Evolutionary conservation across 331 rosid genomes (phyloP), one percentile per base, ranked within the genome.

Genomic region (Quercus lobata): DNA sequence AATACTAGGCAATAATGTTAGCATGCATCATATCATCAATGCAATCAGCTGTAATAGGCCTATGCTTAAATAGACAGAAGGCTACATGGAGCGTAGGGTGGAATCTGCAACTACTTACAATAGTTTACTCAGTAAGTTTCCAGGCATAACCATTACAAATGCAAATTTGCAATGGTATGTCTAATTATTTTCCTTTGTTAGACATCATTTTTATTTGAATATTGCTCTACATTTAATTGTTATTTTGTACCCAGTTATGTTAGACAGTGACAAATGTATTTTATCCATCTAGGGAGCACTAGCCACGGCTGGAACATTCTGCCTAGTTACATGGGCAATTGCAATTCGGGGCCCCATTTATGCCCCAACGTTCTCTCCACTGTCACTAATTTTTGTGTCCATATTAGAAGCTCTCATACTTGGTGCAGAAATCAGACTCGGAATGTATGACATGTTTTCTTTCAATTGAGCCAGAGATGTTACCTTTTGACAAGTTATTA

Each of bases 291-390:
- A 91, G 97, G 97, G 91, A 29, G 79, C 87, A 75, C 52, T 90
- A 5, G 82, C 88, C 5, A 83, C 91, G 2, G 93, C 93, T 53
- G 89, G 89, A 52, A 71, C 92, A 4, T 89, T 87, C 83, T 86
- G 91, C 87, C 78, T 93, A 5, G 8, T 89, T 8, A 73, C 91
- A 15, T 90, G 95, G 97, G 80, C 78, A 60, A 84, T 90, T 70
- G 1, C 87, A 49, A 24, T 77, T 7, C 76, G 83, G 27, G 93
- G 97, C 22, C 89, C 98, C 9, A 81, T 85, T 49, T 93, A 84
- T 72, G 93, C 91, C 41, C 57, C 97, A 30, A 90, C 89, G 91
- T 93, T 93, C 88, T 87, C 85, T 77, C 92, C 98, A 1, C 30
- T 91, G 56, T 41, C 89, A 80, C 88, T 89, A 17, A 41, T 91